A percentile compares a stretch with the other conserved stretches of the same genome.
Conservation (phyloP, 2,329 filamentous ascomycete genomes). For the Harringtonia aguacate region DNA sequence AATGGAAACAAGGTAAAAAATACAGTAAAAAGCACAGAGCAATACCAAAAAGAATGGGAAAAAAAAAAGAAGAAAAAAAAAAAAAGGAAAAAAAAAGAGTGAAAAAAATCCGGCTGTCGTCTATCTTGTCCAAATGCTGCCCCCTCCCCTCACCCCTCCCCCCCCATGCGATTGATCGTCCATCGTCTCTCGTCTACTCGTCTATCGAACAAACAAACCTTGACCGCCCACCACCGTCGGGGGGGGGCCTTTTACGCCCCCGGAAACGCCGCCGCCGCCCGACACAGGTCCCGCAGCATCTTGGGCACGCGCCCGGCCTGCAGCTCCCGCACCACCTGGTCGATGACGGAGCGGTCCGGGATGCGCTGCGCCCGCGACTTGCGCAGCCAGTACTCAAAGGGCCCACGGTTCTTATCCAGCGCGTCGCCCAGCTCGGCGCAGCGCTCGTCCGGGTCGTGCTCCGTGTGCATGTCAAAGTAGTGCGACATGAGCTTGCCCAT, state of each 20-base stretch:
- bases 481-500: conserved; percentile 36
- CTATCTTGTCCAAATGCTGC: not conserved
- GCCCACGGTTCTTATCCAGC: conserved; percentile 29
- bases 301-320: conserved; percentile 25
- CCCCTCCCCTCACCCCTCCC: not conserved
- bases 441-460: conserved; percentile 29
- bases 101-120: too few species aligned
- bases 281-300: conserved; percentile 14
- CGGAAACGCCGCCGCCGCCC: conserved; percentile 17
- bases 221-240: not conserved
- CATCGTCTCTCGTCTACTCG: too few species aligned
- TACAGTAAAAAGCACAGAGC: too few species aligned
- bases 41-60: too few species aligned
- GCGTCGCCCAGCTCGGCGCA: conserved; percentile 32
- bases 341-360: conserved; percentile 21
- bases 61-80: too few species aligned
- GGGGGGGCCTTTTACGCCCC: not conserved
- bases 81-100: too few species aligned
- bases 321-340: conserved; percentile 24
- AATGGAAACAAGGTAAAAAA: too few species aligned
- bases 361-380: conserved; percentile 27
- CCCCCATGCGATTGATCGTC: too few species aligned
- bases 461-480: conserved; percentile 33
- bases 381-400: conserved; percentile 37
- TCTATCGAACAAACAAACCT: too few species aligned